Conservation (phyloP, 331 rosid genomes). For the Pyracantha coccinea region DNA sequence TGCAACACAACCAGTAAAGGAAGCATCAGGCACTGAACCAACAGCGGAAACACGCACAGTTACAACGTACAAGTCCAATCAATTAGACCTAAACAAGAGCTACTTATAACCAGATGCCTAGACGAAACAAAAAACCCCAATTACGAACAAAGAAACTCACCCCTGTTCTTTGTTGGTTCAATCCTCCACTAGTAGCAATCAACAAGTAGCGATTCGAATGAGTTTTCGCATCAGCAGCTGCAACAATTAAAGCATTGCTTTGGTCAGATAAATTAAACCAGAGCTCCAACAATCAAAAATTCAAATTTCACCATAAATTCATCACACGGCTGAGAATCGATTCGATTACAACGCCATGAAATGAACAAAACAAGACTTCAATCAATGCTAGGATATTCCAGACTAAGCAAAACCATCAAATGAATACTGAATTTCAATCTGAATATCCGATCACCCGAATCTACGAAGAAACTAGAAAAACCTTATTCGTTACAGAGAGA, state of each 20-base stretch:
- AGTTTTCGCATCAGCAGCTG: constrained; percentile 65
- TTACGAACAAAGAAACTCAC: constrained; percentile 27
- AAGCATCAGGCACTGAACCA: background rate
- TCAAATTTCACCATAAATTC: background rate
- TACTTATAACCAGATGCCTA: background rate
- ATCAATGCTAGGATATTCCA: background rate
- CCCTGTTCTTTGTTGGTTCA: constrained; percentile 98
- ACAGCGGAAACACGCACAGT: background rate
- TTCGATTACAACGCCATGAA: background rate
- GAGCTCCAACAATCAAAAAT: too few species aligned
- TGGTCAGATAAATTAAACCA: too few species aligned
- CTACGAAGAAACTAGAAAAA: background rate
- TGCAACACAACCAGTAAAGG: constrained; percentile 25
- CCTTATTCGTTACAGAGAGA: background rate
- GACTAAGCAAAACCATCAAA: background rate
- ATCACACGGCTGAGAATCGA: background rate
- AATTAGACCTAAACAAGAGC: background rate
- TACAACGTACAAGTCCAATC: background rate
- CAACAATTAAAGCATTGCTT: constrained; percentile 3
- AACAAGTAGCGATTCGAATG: constrained; percentile 53
- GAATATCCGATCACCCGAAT: background rate
- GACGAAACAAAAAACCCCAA: background rate
- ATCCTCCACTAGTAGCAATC: constrained; percentile 80
- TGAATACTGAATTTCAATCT: background rate
- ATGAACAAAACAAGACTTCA: background rate